phyloP scores from a whole-genome alignment of 768 basidiomycete species.

The Kwoniella heveanensis region DNA sequence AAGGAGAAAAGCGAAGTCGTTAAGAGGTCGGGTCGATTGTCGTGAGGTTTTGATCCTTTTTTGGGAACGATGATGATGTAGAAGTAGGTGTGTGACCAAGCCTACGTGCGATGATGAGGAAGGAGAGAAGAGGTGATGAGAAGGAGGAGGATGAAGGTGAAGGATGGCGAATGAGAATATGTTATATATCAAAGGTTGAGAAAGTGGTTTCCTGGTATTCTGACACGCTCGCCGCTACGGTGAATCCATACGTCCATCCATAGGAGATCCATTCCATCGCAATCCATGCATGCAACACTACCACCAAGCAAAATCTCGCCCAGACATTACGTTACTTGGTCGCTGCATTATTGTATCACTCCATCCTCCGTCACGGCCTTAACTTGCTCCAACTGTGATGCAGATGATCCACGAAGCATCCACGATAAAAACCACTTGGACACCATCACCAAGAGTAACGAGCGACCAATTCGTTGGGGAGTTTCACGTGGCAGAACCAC shows the following conservation, averaged over 20 bases:
- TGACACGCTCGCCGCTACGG: neutral
- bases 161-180: conserved; percentile 9
- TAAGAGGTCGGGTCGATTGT: neutral
- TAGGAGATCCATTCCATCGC: neutral
- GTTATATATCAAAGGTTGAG: conserved; percentile 4
- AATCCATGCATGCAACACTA: neutral
- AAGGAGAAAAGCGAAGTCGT: too few species aligned
- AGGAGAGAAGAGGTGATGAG: neutral
- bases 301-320: neutral
- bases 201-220: neutral
- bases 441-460: neutral
- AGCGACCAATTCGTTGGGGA: conserved; percentile 20
- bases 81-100: neutral
- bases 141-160: conserved; percentile 7
- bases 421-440: conserved; percentile 8
- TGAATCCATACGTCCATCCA: conserved; percentile 4
- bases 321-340: neutral
- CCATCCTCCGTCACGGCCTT: too few species aligned
- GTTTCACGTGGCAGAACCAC: conserved; percentile 5
- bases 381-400: neutral
- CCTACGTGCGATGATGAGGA: neutral
- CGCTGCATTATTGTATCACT: too few species aligned
- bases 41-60: neutral
- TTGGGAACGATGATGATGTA: neutral
- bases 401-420: conserved; percentile 14